A percentile compares a stretch with the other conserved stretches of the same genome.
These are phyloP conservation scores for Stephania cephalantha DNA, from an alignment of 164 flowering plant genomes.

Conservation along the genomic window DNA sequence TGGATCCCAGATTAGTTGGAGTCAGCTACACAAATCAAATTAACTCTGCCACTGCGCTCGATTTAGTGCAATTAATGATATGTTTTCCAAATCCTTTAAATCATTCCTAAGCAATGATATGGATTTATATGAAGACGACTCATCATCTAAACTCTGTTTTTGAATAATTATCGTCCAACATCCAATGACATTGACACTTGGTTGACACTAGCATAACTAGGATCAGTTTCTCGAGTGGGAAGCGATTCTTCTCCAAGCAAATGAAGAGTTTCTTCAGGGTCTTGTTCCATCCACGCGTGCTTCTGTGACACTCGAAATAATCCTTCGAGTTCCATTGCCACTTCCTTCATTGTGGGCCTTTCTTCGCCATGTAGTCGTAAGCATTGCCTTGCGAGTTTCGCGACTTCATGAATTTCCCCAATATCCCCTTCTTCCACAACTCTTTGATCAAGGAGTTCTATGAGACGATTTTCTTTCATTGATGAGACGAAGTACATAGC, in stretches of 20 bases:
- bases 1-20: too few relatives aligned
- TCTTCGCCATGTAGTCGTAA: neutral
- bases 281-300: neutral
- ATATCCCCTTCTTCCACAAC: neutral
- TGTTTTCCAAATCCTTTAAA: too few relatives aligned
- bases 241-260: neutral
- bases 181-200: neutral
- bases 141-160: too few relatives aligned
- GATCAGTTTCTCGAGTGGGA: neutral
- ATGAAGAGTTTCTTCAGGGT: neutral
- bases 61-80: too few relatives aligned
- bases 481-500: neutral
- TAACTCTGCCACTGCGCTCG: too few relatives aligned
- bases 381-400: neutral
- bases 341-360: conserved; percentile 8
- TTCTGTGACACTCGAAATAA: neutral
- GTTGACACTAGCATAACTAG: neutral
- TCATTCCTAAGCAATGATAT: too few relatives aligned
- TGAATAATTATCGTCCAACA: neutral
- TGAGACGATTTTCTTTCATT: neutral
- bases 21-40: too few relatives aligned
- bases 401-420: neutral
- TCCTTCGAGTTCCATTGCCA: neutral
- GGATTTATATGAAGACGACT: too few relatives aligned
- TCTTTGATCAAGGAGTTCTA: neutral